Evolutionary conservation across 352 stramenopile genomes (phyloP).

Genomic region (Globisporangium okanoganense): DNA sequence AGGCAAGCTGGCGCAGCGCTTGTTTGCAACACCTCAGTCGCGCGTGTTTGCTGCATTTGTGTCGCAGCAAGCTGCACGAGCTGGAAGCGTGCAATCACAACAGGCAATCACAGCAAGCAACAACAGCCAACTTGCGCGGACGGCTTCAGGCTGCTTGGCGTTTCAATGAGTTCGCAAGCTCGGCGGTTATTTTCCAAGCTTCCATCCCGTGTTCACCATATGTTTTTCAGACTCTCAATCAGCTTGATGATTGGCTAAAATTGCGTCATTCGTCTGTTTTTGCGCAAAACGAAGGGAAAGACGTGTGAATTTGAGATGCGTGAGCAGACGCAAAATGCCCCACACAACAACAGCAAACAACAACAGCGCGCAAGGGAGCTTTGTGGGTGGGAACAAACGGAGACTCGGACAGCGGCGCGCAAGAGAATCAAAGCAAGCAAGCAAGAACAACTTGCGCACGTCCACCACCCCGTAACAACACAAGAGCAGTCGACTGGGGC

Average conservation of each 20-base stretch:
- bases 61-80: too few species aligned
- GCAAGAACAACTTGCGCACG: background rate
- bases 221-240: background rate
- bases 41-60: too few species aligned
- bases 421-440: background rate
- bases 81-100: too few species aligned
- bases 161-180: too few species aligned
- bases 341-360: background rate
- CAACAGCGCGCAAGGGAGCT: background rate
- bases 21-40: too few species aligned
- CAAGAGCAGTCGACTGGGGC: background rate
- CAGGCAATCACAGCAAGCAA: too few species aligned
- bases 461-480: background rate
- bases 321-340: background rate
- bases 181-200: too few species aligned
- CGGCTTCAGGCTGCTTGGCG: too few species aligned
- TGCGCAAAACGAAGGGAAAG: constrained; percentile 1
- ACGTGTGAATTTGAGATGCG: too few species aligned
- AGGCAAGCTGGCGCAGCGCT: background rate
- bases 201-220: background rate
- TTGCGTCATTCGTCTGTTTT: background rate
- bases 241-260: background rate
- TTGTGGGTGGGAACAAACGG: constrained; percentile 3
- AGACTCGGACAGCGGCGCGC: background rate
- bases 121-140: too few species aligned